Evolutionary conservation across 2,329 filamentous ascomycete species (phyloP), one percentile per base, ranked within the genome.

Genomic region (Fonsecaea monophora): DNA sequence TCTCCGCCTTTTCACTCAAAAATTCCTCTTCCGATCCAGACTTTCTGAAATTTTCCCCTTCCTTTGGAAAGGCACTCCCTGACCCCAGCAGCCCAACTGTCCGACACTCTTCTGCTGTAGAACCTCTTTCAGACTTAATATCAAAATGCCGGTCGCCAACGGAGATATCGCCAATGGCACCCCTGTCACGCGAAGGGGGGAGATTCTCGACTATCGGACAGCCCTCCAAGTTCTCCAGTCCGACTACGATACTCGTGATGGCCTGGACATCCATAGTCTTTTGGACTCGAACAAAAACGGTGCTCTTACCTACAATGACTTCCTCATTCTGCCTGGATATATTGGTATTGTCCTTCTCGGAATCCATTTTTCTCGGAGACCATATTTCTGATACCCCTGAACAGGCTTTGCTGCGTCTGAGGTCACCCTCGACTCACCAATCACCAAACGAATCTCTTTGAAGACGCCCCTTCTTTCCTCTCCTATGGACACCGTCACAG

Each of bases 401-500:
- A 66, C 71, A 88, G 86, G 94, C 81, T 99, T 99, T 82, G 89
- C 95, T 71, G 95, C 96, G 75, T 92, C 92, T 60, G 91, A 92
- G 71, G 95, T 98, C 72, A 83, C 83, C 57, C 89, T 99, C 69
- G 95, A 98, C 74, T 92, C 94, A 40, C 92, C 92, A 66, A 86
- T 99, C 75, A 99, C 95, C 74, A 97, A 96, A 87, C 89, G 92
- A 76, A 96, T 99, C 81, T 89, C 92, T 40, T 86, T 99, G 78
- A 99, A 97, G 87, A 96, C 94, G 6, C 95, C 95, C 68, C 94
- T 99, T 77, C 88, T 98, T 72, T 99, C 95, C 55, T 98, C 95
- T 45, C 95, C 96, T 76, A 99, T 99, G 95, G 95, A 99, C 84
- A 99, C 95, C 9, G 95, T 99, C 78, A 99, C 96, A 53, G 95